Evolutionary conservation across 805 yeast species (phyloP), one percentile per base, ranked within the genome.

Genomic region (Lachancea fermentati): DNA sequence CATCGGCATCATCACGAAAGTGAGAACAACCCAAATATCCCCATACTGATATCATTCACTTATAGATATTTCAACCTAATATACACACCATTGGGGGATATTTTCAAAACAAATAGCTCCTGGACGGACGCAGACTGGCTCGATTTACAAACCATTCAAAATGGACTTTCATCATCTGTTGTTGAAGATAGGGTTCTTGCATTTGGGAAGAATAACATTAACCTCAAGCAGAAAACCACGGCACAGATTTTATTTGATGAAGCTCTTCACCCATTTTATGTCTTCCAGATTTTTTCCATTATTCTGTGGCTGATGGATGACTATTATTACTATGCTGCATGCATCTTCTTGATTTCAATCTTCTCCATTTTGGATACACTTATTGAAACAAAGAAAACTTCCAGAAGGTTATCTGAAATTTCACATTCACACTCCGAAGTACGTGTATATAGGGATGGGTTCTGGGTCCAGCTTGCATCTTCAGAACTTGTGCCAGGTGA

Each of bases 401-500:
- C 88, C 65, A 63, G 66, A 30, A 73, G 95, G 45, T 69, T 93
- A 50, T 73, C 82, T 35, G 81, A 79, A 29, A 75, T 93, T 45
- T 83, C 96, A 0, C 68, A 69, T 44, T 80, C 81, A 51, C 75
- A 71, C n/a, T 83, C 94, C 54, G 86, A 79, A 36, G 85, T 89
- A 4, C 75, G 97, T 51, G 97, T 86, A 1, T 79, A 89, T 73
- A 78, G 97, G 60, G 88, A 85, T 54, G 96, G 83, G 9, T 93
- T 86, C 61, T 91, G 97, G 98, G 82, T 79, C 37, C 88, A 81
- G 49, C 68, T 82, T 2, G 72, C 75, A 28, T 82, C 95, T 0
- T 69, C 72, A 9, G 93, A 86, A 32, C 69, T 93, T 24, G 97
- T 93, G 1, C 97, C 97, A 0, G 99, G 99, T 37, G 99, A 93